Evolutionary conservation across 176 grass and related monocot species (phyloP), one percentile per base, ranked within the genome.

Genomic region (Eragrostis nindensis): DNA sequence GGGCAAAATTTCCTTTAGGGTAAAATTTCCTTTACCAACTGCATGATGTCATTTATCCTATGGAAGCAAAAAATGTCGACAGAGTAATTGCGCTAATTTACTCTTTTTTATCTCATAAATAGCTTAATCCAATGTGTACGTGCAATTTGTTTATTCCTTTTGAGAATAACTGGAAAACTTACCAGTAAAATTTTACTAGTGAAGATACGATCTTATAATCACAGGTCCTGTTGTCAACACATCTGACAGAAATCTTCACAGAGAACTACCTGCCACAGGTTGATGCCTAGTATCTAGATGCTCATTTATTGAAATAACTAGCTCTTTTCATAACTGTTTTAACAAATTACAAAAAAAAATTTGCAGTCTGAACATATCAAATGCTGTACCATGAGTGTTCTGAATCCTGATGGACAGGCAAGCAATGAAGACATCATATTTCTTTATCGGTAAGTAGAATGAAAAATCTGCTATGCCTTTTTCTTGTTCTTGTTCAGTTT

Each of bases 161-260:
- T 81, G 79, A 45, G 16, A 42, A 74, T 25, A 82, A 38, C 3
- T 57, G 54, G 43, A 42, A 36, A 66, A 53, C 38, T 26, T 21
- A 52, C 13, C 78, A 66, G n/a, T 80, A 50, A 64, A 62, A 38
- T 8, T 62, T 81, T 54, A 64, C 46, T 14, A 63, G 11, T 43
- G 30, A 36, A 76, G 53, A 56, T 61, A 45, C 71, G 66, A 18
- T 89, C 52, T 89, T 36, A 82, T 43, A 82, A 71, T 42, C 77
- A 36, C 80, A 98, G 95, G 92, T 98, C n/a, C 90, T 98, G 43
- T 85, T 98, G 60, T 92, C 92, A 73, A 94, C 95, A 86, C 95
- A 98, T 92, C 86, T 98, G 88, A 86, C 88, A 15, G 92, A 94
- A 74, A 93, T 98, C 46, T 91, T 98, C 75, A 83, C 86, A 3